These are phyloP conservation scores for Hydrangea macrophylla DNA, from an alignment of 148 eudicot genomes.

Conservation along the genomic window DNA sequence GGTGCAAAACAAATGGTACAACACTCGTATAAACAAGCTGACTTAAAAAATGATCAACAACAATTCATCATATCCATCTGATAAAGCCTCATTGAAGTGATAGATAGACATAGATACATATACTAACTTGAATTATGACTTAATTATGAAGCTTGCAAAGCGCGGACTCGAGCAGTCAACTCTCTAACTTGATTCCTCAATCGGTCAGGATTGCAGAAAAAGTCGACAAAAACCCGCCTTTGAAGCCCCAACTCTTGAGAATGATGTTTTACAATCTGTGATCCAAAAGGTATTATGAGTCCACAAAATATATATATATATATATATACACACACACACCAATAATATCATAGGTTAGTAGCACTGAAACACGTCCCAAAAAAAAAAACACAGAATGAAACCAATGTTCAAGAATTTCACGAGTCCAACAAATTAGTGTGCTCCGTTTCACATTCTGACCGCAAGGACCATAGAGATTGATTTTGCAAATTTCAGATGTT, in stretches of 20 bases:
- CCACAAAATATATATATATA: no score
- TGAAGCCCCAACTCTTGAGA: slow-evolving; percentile 79
- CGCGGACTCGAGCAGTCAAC: slow-evolving; percentile 70
- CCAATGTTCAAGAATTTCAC: not conserved
- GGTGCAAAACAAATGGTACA: not conserved
- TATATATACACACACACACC: not conserved
- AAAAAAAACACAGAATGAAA: not conserved
- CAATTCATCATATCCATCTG: not conserved
- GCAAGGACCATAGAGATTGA: not conserved
- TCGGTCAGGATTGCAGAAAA: slow-evolving; percentile 89
- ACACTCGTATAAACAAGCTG: not conserved
- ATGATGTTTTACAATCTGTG: slow-evolving; percentile 84
- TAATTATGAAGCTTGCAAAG: slow-evolving; percentile 59
- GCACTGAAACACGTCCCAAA: not conserved
- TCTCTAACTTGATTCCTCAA: slow-evolving; percentile 77
- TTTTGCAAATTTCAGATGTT: not conserved
- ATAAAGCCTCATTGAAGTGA: not conserved
- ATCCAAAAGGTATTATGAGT: slow-evolving; percentile 3
- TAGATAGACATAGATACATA: not conserved
- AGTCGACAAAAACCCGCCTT: slow-evolving; percentile 87
- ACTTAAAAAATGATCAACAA: not conserved
- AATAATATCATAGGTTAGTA: no score
- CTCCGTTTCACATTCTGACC: not conserved
- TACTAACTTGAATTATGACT: not conserved
- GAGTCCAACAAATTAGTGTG: not conserved